Conservation (phyloP, 306 rosid genomes). For the Fragaria ananassa region DNA sequence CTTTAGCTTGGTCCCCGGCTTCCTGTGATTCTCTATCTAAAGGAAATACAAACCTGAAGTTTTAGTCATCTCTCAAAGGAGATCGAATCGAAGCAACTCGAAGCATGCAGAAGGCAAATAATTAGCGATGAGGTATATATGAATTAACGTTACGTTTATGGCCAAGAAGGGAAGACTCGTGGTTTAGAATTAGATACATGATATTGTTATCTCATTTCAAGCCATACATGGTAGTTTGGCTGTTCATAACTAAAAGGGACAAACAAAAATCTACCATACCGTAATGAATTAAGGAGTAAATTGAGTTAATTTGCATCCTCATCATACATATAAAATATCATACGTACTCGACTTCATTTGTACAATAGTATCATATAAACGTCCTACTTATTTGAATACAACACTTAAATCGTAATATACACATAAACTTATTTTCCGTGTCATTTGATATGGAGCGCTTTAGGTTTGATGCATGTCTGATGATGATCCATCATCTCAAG, state of each 20-base stretch:
- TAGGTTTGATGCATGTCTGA: too few species aligned
- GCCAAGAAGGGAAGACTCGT: not conserved
- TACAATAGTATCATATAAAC: not conserved
- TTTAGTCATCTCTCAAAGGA: not conserved
- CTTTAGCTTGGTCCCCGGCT: not conserved
- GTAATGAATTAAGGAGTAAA: not conserved
- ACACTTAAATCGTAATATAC: not conserved
- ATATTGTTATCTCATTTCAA: not conserved
- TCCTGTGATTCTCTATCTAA: not conserved
- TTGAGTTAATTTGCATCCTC: too few species aligned
- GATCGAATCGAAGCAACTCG: conserved; percentile 3
- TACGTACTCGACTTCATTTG: too few species aligned
- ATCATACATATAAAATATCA: too few species aligned
- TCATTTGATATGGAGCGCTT: too few species aligned
- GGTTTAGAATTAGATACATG: not conserved
- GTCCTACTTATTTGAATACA: not conserved
- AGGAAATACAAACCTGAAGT: not conserved
- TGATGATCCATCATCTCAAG: too few species aligned
- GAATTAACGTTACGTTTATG: conserved; percentile 7
- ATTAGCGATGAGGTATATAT: not conserved
- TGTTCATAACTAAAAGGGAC: not conserved
- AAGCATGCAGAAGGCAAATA: not conserved
- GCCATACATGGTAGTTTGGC: not conserved
- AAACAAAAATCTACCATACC: not conserved
- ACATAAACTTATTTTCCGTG: not conserved